Conservation (phyloP, 441 rosid genomes). For the Dalechampia spathulata region DNA sequence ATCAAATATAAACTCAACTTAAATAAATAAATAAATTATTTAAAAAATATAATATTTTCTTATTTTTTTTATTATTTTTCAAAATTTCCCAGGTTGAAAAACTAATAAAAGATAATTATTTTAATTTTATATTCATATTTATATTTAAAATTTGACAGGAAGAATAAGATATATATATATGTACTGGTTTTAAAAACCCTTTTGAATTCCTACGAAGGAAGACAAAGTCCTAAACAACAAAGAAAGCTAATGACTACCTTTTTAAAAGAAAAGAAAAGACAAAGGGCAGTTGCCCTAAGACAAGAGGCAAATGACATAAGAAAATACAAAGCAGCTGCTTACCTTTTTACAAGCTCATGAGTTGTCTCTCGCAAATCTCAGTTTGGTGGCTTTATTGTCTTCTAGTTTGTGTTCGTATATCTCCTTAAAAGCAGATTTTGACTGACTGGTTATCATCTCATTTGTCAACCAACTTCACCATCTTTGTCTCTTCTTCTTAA, state of each 20-base stretch:
- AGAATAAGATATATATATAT: no score
- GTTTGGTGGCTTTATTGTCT: constrained; percentile 47
- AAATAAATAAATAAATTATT: background rate
- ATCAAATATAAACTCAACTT: background rate
- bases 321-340: constrained; percentile 22
- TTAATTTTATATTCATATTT: no score
- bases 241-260: no score
- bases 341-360: constrained; percentile 40
- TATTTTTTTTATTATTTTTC: no score
- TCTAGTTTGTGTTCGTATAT: constrained; percentile 37
- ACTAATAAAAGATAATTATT: no score
- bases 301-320: constrained; percentile 35
- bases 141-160: no score
- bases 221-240: no score
- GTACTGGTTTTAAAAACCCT: no score
- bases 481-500: constrained; percentile 31
- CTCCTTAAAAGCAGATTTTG: constrained; percentile 39
- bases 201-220: constrained; percentile 8
- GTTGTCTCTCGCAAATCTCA: constrained; percentile 34
- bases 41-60: no score
- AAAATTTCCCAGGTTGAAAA: no score
- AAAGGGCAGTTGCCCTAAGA: constrained; percentile 4
- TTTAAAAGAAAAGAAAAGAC: no score
- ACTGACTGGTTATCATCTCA: constrained; percentile 20
- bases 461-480: constrained; percentile 34